phyloP scores from a whole-genome alignment of 2,329 filamentous ascomycete genomes.

The Ophiostoma himal-ulmi region DNA sequence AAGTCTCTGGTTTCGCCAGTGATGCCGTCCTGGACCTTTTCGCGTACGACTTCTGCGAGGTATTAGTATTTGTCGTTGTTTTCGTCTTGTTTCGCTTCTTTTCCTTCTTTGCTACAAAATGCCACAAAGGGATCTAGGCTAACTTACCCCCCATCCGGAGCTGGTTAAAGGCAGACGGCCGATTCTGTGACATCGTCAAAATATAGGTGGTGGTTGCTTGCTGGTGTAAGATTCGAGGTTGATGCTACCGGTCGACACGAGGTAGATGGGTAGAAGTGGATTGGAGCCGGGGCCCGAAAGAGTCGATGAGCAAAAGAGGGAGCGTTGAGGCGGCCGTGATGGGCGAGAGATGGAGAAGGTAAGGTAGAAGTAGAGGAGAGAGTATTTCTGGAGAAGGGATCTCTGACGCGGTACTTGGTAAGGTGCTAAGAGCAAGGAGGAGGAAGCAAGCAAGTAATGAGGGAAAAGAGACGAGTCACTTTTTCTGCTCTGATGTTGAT shows the following conservation, averaged over 20 bases:
- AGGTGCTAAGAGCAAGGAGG: slow-evolving; percentile 6
- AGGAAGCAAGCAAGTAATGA: not conserved
- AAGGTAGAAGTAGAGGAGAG: not conserved
- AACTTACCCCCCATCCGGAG: slow-evolving; percentile 94
- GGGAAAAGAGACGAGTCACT: not conserved
- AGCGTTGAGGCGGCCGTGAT: slow-evolving; percentile 31
- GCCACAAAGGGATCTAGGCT: too few species aligned
- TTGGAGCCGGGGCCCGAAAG: slow-evolving; percentile 26
- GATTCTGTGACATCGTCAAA: slow-evolving; percentile 73
- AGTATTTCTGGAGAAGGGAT: not conserved
- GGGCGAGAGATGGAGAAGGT: not conserved
- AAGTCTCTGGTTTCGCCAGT: slow-evolving; percentile 95
- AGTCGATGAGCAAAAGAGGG: slow-evolving; percentile 21
- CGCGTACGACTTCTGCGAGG: slow-evolving; percentile 83
- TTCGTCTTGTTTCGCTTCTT: not conserved
- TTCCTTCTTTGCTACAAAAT: not conserved
- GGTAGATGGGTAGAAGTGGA: slow-evolving; percentile 17
- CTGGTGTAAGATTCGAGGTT: slow-evolving; percentile 18
- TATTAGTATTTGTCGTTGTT: not conserved
- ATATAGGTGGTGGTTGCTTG: slow-evolving; percentile 11
- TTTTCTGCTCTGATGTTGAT: not conserved
- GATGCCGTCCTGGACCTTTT: slow-evolving; percentile 97
- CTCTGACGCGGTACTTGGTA: not conserved
- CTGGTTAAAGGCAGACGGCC: slow-evolving; percentile 79
- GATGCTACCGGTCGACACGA: slow-evolving; percentile 28